Percentiles rank a stretch among this genome's conserved stretches.
These are phyloP conservation scores for Carex arenaria DNA, from an alignment of 202 grass and related monocot species.

Conservation along the genomic window DNA sequence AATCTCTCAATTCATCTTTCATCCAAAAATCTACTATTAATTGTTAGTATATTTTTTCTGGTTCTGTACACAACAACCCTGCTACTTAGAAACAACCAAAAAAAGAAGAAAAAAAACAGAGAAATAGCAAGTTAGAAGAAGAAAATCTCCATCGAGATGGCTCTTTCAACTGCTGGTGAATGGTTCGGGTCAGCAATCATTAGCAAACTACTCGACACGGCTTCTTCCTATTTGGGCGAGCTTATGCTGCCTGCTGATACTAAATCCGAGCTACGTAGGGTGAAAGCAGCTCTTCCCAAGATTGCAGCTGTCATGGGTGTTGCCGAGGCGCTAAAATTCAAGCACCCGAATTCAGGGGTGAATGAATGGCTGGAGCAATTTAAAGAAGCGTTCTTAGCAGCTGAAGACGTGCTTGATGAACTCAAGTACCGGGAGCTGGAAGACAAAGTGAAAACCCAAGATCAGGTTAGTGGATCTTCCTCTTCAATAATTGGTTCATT, in stretches of 20 bases:
- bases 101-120: too few species aligned
- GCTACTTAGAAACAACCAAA: too few species aligned
- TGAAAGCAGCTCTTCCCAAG: background rate
- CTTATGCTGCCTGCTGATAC: background rate
- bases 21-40: too few species aligned
- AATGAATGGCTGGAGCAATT: background rate
- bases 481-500: background rate
- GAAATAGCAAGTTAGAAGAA: too few species aligned
- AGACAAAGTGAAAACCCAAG: background rate
- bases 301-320: background rate
- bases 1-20: too few species aligned
- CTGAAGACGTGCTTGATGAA: background rate
- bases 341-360: background rate
- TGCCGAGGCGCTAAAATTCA: background rate
- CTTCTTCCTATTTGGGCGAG: background rate
- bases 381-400: background rate
- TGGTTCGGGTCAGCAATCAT: background rate
- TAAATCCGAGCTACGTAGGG: background rate
- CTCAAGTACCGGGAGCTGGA: background rate
- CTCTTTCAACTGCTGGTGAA: background rate
- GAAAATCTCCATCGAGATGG: background rate
- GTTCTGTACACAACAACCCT: too few species aligned
- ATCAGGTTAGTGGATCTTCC: background rate
- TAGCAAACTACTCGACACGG: background rate
- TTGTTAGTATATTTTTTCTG: too few species aligned